Evolutionary conservation across 2,329 filamentous ascomycete species (phyloP), one percentile per base, ranked within the genome.

Genomic region (Colletotrichum sublineola): DNA sequence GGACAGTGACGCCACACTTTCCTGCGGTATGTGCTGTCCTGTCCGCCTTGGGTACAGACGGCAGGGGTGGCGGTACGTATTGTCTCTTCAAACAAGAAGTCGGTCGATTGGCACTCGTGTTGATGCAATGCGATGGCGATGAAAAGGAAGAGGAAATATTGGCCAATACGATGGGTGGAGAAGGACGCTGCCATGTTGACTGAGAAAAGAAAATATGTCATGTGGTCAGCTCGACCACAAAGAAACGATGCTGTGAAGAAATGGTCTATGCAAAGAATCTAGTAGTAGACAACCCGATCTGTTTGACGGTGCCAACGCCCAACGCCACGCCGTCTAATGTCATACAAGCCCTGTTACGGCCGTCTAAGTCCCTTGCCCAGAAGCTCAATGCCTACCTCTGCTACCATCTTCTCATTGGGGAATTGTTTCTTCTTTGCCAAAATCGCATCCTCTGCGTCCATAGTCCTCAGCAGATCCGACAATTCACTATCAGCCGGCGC

Each of bases 381-480:
- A 48, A 90, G 74, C 75, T 88, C 87, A 5, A 71, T 73, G 2
- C 86, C 88, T n/a, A 90, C 83, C 77, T 90, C 88, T 1, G 67
- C 73, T 20, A 94, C 79, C 56, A 94, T 80, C 63, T 84, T 82
- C 80, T 93, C 87, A 15, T 86, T 82, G 1, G 87, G 85, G 75
- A 93, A 91, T 1, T 79, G 77, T 66, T 85, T 84, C 72, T 86
- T 86, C 81, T 92, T 94, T 1, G 78, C 83, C 46, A 86, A 70
- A 1, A 97, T 85, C 0, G 89, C 91, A 3, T 88, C 89, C 42
- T 87, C 85, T 0, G 94, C 93, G 79, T 95, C 94, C 86, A 98
- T 88, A 0, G 91, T 92, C 68, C 89, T 88, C 75, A 95, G 87
- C n/a, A 97, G 82, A 79, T 97, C 94, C 14, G 91, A 85, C n/a